Base-by-base conservation (phyloP, 2,329 filamentous ascomycete genomes). In the Aspergillus fischeri region DNA sequence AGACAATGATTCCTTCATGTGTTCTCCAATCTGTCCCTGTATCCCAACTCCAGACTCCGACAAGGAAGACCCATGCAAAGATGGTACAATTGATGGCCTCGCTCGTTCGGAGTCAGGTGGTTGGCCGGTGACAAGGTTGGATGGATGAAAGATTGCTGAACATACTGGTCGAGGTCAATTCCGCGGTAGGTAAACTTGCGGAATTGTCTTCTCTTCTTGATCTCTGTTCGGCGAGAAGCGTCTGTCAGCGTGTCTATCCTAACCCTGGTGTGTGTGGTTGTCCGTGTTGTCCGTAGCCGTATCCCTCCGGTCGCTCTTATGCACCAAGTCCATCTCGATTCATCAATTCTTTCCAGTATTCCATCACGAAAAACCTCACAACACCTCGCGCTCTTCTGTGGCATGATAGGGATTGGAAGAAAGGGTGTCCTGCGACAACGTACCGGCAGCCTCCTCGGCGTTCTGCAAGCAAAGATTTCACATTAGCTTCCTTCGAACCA, bases 111-210 rank as follows among this genome's bases (percentile, higher is more conserved):
- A 58, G 58, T 63, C 56, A 53, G 50, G 51, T 52, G 51, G 17
- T 51, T 47, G 44, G 42, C 25, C 29, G 11, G 44, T 41, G 38
- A 53, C 54, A 51, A 51, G 53, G 32, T 56, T 53, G 32, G 51
- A 24, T 45, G 38, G 32, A 45, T 42, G 49, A 61, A 54, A 51
- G 51, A 29, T 55, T 53, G 53, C 49, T 57, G 61, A 57, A 83
- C 92, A 77, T 92, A 97, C 93, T 96, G 91, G 81, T 99, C 94
- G 80, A 99, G 92, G 82, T 99, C 94, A 81, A 99, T 91, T 78
- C 94, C 94, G 79, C 94, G 91, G 91, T 97, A 99, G 72, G 92
- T 94, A 80, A 97, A 99, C 89, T 97, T 99, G 85, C 92, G 90
- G 90, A 97, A 97, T 73, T 92, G 84, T 93, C 94, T 96, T 86